Base-by-base conservation (phyloP, 495 filamentous ascomycete species). In the Cairneyella variabilis region DNA sequence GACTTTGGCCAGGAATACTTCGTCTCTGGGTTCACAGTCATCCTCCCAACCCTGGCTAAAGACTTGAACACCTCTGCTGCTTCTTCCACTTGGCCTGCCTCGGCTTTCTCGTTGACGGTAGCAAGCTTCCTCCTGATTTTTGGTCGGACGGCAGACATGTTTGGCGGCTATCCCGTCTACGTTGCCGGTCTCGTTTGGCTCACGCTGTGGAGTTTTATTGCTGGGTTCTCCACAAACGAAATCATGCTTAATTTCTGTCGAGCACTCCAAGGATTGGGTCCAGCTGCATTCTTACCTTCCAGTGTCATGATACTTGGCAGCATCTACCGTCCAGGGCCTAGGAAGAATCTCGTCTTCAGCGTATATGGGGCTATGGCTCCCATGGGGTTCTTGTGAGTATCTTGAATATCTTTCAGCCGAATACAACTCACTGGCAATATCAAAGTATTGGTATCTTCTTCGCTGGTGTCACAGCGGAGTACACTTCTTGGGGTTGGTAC, bases 301-400 rank as follows among this genome's bases (percentile, higher is more conserved):
- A 79, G 86, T 11, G 76, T 96, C 11, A 88, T 89, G 76, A 77
- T 96, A 12, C 68, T 96, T 11, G 89, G 89, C 2, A 86, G 83
- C 61, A 81, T 81, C 2, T 96, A 96, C 62, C 77, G 90, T 6
- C 90, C 90, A 0, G 90, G 90, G 0, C 89, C 88, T 6, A 73
- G 90, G 10, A 95, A 95, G 70, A 96, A 95, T 60, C 57, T 93
- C 12, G 80, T 93, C 0, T 95, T 95, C 64, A 82, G 83, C 38
- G 66, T 93, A 0, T 95, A 92, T 65, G 88, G 90, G 1, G 86
- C 84, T 0, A 83, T 82, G 55, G 89, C 89, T 0, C 83, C 85
- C 0, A 56, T 91, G 0, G 90, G 90, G 0, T 95, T 95, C 70
- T 95, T 89, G 23, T 46, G 6, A 23, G 17, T 25, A 47, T 47